These are phyloP conservation scores for Hyphopichia wangnamkhiaoensis DNA, from an alignment of 1,139 yeast species.

Conservation along the genomic window DNA sequence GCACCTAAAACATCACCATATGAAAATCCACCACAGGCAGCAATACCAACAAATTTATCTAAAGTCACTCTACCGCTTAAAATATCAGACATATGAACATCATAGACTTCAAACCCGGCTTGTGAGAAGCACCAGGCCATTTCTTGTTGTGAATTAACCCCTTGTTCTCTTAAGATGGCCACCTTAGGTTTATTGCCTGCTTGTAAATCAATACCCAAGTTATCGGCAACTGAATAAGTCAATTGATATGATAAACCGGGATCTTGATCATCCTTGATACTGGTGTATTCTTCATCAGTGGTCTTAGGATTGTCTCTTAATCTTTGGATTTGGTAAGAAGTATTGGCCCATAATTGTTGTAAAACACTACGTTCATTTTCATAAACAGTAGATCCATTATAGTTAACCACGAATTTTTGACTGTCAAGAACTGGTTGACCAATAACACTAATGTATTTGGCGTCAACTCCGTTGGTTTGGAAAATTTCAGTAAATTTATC, in stretches of 20 bases:
- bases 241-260: slow-evolving; percentile 88
- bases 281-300: slow-evolving; percentile 81
- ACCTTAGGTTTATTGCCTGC: slow-evolving; percentile 66
- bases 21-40: slow-evolving; percentile 99
- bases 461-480: slow-evolving; percentile 55
- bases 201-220: slow-evolving; percentile 28
- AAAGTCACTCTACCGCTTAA: slow-evolving; percentile 72
- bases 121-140: slow-evolving; percentile 97
- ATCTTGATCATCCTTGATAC: slow-evolving; percentile 75
- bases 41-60: slow-evolving; percentile 84
- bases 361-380: slow-evolving; percentile 64
- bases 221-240: slow-evolving; percentile 61
- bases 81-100: slow-evolving; percentile 96
- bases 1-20: slow-evolving; percentile 99
- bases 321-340: slow-evolving; percentile 88
- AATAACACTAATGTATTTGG: slow-evolving; percentile 55
- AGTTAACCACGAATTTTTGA: slow-evolving; percentile 53
- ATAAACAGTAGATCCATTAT: slow-evolving; percentile 49
- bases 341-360: slow-evolving; percentile 84
- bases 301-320: slow-evolving; percentile 92
- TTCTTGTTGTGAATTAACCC: slow-evolving; percentile 97
- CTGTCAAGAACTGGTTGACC: slow-evolving; percentile 63
- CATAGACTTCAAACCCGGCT: slow-evolving; percentile 92
- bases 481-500: slow-evolving; percentile 59
- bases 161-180: slow-evolving; percentile 97